These are phyloP conservation scores for Parathielavia hyrcaniae DNA, from an alignment of 495 filamentous ascomycete genomes.

Conservation along the genomic window DNA sequence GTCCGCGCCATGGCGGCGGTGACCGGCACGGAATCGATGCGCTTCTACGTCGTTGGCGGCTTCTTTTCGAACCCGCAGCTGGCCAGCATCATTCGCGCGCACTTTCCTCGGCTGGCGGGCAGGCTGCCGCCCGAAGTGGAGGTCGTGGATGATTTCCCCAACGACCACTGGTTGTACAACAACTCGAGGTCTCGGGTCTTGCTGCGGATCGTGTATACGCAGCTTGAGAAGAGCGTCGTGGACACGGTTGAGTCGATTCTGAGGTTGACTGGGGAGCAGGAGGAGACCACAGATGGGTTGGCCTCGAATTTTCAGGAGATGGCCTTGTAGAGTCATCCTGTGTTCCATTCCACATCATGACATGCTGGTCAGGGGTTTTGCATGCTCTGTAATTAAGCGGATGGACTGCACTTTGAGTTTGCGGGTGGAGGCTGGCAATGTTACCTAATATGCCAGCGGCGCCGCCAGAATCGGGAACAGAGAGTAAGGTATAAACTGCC, in stretches of 20 bases:
- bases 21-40: conserved; percentile 37
- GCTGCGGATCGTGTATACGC: conserved; percentile 37
- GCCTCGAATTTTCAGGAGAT: too few relatives aligned
- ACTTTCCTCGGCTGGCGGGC: conserved; percentile 24
- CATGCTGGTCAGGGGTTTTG: too few relatives aligned
- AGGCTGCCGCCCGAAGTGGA: conserved; percentile 26
- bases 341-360: too few relatives aligned
- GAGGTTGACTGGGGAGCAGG: conserved; percentile 3
- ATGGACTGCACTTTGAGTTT: too few relatives aligned
- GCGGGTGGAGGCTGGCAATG: too few relatives aligned
- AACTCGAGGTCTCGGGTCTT: conserved; percentile 31
- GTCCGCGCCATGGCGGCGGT: conserved; percentile 35
- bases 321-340: too few relatives aligned
- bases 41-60: conserved; percentile 42
- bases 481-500: too few relatives aligned
- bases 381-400: too few relatives aligned
- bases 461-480: too few relatives aligned
- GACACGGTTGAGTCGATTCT: conserved; percentile 37
- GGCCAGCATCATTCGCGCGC: conserved; percentile 28
- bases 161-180: conserved; percentile 36
- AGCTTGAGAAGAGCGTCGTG: conserved; percentile 33
- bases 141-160: conserved; percentile 34
- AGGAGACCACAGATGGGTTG: too few relatives aligned
- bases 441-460: too few relatives aligned
- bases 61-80: conserved; percentile 40